These are phyloP conservation scores for Cladosporium cucumerinum DNA, from an alignment of 2,329 filamentous ascomycete genomes.

Conservation along the genomic window DNA sequence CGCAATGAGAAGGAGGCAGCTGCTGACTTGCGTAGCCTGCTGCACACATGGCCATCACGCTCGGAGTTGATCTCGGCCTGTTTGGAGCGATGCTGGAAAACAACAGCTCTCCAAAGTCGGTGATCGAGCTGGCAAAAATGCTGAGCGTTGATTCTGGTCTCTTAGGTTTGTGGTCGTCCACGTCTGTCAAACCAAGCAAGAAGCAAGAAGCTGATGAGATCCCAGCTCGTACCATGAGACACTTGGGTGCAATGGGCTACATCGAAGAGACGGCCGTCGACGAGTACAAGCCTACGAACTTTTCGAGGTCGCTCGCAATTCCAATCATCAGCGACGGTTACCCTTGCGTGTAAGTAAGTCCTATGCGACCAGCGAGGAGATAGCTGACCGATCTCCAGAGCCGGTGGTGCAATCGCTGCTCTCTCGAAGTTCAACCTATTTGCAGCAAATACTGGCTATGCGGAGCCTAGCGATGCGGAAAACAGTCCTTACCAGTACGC, in stretches of 20 bases:
- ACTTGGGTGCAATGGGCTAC: constrained; percentile 6
- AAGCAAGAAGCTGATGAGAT: neutral
- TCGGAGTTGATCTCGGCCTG: constrained; percentile 6
- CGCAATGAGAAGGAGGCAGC: neutral
- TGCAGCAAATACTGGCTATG: neutral
- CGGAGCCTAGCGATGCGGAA: neutral
- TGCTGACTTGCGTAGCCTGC: constrained; percentile 1
- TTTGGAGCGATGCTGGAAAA: constrained; percentile 6
- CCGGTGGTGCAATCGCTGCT: neutral
- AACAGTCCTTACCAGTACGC: constrained; percentile 13
- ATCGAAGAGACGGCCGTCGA: constrained; percentile 1
- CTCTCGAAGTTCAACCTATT: constrained; percentile 7
- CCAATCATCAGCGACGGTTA: constrained; percentile 8
- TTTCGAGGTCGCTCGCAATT: constrained; percentile 7
- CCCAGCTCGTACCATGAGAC: constrained; percentile 3
- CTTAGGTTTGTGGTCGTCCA: neutral
- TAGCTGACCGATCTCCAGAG: neutral
- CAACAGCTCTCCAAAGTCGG: constrained; percentile 2
- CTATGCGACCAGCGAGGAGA: neutral
- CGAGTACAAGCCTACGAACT: constrained; percentile 13
- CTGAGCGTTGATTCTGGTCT: constrained; percentile 1
- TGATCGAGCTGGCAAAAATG: neutral
- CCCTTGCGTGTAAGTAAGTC: neutral
- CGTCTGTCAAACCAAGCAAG: neutral
- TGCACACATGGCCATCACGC: constrained; percentile 10